Percentiles rank a stretch among this genome's conserved stretches.
Conservation (phyloP, 2,329 filamentous ascomycete species). For the Botrytis galanthina region DNA sequence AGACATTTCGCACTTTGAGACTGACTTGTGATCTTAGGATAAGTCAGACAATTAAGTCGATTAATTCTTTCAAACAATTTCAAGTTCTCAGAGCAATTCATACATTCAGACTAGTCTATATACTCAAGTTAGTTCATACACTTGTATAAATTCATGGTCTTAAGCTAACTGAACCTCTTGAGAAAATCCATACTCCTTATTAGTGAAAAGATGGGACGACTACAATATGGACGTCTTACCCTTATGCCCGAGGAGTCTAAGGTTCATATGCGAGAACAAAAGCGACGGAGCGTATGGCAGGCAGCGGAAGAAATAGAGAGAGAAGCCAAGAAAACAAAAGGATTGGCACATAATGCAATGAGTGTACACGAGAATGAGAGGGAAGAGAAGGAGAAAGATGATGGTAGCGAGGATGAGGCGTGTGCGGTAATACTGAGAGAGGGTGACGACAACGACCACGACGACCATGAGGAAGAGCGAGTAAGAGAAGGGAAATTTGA, state of each 20-base stretch:
- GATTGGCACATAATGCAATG: background rate
- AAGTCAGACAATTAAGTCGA: background rate
- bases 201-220: background rate
- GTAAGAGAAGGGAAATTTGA: too few relatives aligned
- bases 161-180: background rate
- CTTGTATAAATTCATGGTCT: background rate
- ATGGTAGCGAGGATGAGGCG: background rate
- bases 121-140: background rate
- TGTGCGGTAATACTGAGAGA: background rate
- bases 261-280: background rate
- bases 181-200: background rate
- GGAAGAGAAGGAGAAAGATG: background rate
- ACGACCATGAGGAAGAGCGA: background rate
- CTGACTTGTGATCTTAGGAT: background rate
- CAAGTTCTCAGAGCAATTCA: background rate
- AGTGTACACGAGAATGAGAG: background rate
- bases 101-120: background rate
- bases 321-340: background rate
- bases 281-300: background rate
- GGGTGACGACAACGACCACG: background rate
- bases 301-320: background rate
- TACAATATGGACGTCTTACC: background rate
- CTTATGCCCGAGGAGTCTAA: background rate
- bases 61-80: background rate
- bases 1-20: background rate